Percentiles rank a stretch among this genome's conserved stretches.
These are phyloP conservation scores for Mycena albidolilacea DNA, from an alignment of 768 basidiomycete species.

Conservation along the genomic window DNA sequence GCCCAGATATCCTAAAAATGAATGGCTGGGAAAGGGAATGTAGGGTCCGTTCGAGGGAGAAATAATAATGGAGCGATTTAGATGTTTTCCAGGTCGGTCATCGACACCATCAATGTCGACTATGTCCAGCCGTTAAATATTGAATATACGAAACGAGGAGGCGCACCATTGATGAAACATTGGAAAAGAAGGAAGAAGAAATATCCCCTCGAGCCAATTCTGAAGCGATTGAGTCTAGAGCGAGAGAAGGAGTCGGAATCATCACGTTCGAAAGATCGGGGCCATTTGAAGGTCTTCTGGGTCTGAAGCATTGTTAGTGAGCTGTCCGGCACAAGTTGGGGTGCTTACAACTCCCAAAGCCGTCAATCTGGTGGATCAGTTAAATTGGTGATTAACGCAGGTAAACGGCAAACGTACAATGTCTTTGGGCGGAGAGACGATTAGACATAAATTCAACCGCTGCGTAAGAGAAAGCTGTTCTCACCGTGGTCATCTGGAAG, in stretches of 20 bases:
- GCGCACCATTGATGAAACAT: conserved; percentile 85
- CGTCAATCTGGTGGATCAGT: conserved; percentile 71
- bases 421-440: conserved; percentile 49
- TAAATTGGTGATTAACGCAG: conserved; percentile 8
- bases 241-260: conserved; percentile 14
- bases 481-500: conserved; percentile 84
- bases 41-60: conserved; percentile 80
- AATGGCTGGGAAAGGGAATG: conserved; percentile 86
- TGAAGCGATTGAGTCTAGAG: conserved; percentile 45
- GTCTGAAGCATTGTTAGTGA: conserved; percentile 59
- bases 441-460: conserved; percentile 26
- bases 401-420: conserved; percentile 52
- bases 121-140: conserved; percentile 46
- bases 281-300: conserved; percentile 84
- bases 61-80: conserved; percentile 80
- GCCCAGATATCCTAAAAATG: conserved; percentile 84
- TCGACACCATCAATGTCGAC: conserved; percentile 83
- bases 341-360: conserved; percentile 84
- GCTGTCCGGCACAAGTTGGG: neutral
- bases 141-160: conserved; percentile 9
- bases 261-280: conserved; percentile 80
- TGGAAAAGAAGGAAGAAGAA: conserved; percentile 97
- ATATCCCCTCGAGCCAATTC: conserved; percentile 88
- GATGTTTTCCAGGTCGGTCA: conserved; percentile 72
- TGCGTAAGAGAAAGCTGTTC: conserved; percentile 42